These are phyloP conservation scores for Rhodotorula babjevae DNA, from an alignment of 768 basidiomycete species.

Conservation along the genomic window DNA sequence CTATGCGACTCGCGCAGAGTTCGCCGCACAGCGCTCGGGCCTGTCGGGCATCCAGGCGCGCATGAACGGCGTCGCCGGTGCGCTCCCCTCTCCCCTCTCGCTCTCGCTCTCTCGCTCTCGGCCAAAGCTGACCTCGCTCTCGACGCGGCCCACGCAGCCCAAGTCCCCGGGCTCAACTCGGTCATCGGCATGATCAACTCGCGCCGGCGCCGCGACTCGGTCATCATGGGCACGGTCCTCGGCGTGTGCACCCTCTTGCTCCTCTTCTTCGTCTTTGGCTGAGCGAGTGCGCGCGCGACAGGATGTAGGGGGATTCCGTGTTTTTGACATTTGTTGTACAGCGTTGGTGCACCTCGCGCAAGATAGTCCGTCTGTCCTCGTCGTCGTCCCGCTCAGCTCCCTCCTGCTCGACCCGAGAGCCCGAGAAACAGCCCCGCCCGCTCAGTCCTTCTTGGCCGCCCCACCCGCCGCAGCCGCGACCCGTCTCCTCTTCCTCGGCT, in stretches of 20 bases:
- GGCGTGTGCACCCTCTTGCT: constrained; percentile 71
- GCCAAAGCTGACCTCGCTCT: background rate
- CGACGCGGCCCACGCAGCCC: constrained; percentile 18
- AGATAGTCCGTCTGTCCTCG: too few relatives aligned
- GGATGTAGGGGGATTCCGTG: background rate
- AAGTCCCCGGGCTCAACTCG: constrained; percentile 88
- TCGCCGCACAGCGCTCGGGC: constrained; percentile 70
- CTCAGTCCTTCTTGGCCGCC: constrained; percentile 51
- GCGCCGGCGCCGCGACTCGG: constrained; percentile 77
- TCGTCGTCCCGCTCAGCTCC: background rate
- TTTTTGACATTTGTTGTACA: background rate
- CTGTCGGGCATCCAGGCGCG: constrained; percentile 74
- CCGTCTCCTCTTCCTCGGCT: constrained; percentile 25
- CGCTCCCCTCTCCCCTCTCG: constrained; percentile 43
- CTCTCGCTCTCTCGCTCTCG: background rate
- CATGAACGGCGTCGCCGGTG: constrained; percentile 77
- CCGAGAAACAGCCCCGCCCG: background rate
- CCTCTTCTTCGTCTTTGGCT: constrained; percentile 38
- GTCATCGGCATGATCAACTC: constrained; percentile 87
- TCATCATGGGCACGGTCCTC: constrained; percentile 82
- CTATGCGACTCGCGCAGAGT: constrained; percentile 91
- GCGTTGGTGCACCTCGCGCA: too few relatives aligned
- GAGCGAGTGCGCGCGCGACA: background rate
- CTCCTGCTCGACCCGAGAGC: too few relatives aligned
- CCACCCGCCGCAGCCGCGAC: background rate